Percentiles rank a stretch among this genome's conserved stretches.
Conservation (phyloP, 2,329 filamentous ascomycete genomes). For the Diaporthe longicolla region DNA sequence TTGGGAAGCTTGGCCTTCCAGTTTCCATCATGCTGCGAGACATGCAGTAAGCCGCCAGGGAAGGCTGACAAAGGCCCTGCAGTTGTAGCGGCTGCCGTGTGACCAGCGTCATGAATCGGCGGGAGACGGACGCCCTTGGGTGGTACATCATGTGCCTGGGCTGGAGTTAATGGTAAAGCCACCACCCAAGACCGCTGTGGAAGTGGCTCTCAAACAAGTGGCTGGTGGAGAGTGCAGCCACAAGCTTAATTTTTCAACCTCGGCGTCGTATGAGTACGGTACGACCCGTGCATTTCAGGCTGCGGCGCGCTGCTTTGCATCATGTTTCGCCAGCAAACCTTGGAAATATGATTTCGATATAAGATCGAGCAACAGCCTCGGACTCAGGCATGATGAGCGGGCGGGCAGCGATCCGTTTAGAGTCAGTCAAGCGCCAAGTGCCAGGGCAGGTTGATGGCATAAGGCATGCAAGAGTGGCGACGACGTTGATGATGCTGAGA, state of each 20-base stretch:
- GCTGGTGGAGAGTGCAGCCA: slow-evolving; percentile 9
- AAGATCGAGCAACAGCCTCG: neutral
- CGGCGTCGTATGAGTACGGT: neutral
- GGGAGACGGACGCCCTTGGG: neutral
- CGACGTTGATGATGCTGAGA: neutral
- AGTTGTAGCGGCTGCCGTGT: slow-evolving; percentile 9
- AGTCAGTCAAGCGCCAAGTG: slow-evolving; percentile 14
- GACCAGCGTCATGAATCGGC: slow-evolving; percentile 15
- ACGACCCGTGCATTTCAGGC: neutral
- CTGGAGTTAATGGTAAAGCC: neutral
- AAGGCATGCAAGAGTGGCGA: neutral
- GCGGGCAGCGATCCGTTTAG: neutral
- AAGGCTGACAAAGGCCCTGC: neutral
- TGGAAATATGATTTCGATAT: neutral
- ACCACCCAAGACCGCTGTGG: neutral
- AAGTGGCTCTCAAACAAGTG: slow-evolving; percentile 2
- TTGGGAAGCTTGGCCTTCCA: slow-evolving; percentile 7
- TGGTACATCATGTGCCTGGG: slow-evolving; percentile 12
- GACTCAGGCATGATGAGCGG: neutral
- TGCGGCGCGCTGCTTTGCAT: neutral
- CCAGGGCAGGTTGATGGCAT: neutral
- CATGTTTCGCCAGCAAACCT: slow-evolving; percentile 17
- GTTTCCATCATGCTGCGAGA: slow-evolving; percentile 26
- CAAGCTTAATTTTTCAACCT: slow-evolving; percentile 4
- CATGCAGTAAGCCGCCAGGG: neutral